Conservation (phyloP, 108 stramenopile genomes). For the Epithemia pelagica region DNA sequence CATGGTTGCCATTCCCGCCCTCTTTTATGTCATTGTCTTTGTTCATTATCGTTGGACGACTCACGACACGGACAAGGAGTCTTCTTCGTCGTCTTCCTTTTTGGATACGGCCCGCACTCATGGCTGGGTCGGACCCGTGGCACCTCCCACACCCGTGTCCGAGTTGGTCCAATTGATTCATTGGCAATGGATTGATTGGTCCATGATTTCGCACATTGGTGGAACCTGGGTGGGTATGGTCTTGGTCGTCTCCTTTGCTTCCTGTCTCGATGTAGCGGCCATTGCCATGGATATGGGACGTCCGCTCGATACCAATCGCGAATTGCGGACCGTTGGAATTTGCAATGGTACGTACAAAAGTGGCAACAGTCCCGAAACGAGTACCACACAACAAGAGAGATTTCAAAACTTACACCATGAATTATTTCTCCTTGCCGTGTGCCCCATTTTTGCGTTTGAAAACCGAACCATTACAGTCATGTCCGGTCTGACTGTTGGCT, state of each 20-base stretch:
- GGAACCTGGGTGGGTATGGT: slow-evolving; percentile 93
- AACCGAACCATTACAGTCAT: slow-evolving; percentile 52
- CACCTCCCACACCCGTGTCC: slow-evolving; percentile 61
- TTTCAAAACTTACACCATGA: too few species aligned
- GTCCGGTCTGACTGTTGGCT: slow-evolving; percentile 75
- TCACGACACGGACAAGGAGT: neutral
- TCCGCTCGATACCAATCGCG: slow-evolving; percentile 86
- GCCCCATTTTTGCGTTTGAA: neutral
- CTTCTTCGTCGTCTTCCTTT: neutral
- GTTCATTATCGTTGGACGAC: neutral
- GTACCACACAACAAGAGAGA: too few species aligned
- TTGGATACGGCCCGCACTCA: slow-evolving; percentile 61
- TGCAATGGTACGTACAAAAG: slow-evolving; percentile 63
- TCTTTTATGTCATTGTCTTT: slow-evolving; percentile 74
- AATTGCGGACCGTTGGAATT: slow-evolving; percentile 88
- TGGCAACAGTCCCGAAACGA: too few species aligned
- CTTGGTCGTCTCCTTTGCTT: slow-evolving; percentile 96
- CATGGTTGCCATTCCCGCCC: slow-evolving; percentile 76
- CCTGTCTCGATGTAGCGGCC: slow-evolving; percentile 93
- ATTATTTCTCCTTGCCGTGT: too few species aligned
- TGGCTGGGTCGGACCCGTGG: slow-evolving; percentile 73
- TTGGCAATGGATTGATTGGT: slow-evolving; percentile 71
- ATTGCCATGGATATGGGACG: slow-evolving; percentile 85
- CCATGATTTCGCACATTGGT: slow-evolving; percentile 48
- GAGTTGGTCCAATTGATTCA: slow-evolving; percentile 68